These are phyloP conservation scores for Tilletia setariae DNA, from an alignment of 1,284 basidiomycete species.

Conservation along the genomic window DNA sequence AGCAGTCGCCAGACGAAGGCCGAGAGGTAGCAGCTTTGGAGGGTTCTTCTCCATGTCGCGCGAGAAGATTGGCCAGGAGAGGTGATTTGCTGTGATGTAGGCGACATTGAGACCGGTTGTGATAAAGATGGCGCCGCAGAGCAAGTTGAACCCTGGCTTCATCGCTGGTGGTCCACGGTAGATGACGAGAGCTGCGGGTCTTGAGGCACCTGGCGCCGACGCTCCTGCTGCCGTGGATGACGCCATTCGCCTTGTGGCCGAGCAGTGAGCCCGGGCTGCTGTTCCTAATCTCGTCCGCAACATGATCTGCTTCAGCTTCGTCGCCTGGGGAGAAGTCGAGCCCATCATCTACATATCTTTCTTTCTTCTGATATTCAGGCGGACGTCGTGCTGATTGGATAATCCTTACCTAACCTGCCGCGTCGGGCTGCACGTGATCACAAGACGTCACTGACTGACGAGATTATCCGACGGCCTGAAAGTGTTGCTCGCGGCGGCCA, in stretches of 20 bases:
- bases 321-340: neutral
- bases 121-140: slow-evolving; percentile 31
- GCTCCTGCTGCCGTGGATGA: neutral
- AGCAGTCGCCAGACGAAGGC: slow-evolving; percentile 27
- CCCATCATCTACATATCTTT: too few relatives aligned
- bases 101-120: slow-evolving; percentile 26
- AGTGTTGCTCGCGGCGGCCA: too few relatives aligned
- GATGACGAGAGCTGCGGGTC: slow-evolving; percentile 18
- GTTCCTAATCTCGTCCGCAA: neutral
- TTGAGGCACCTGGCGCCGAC: neutral
- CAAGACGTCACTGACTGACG: too few relatives aligned
- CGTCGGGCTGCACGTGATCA: too few relatives aligned
- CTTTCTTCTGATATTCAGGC: too few relatives aligned
- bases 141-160: slow-evolving; percentile 32
- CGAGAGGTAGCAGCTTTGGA: slow-evolving; percentile 28
- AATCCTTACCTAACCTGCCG: too few relatives aligned
- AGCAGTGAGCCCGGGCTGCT: neutral
- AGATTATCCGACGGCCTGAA: too few relatives aligned
- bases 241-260: neutral
- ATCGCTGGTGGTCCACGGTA: slow-evolving; percentile 35
- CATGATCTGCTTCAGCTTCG: neutral
- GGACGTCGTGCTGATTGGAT: too few relatives aligned
- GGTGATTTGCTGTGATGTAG: slow-evolving; percentile 31
- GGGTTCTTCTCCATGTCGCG: slow-evolving; percentile 27
- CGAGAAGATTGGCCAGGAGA: slow-evolving; percentile 33